A percentile compares a stretch with the other conserved stretches of the same genome.
Evolutionary conservation across 208 protist genomes (phyloP).

Genomic region (Giardia duodenalis): DNA sequence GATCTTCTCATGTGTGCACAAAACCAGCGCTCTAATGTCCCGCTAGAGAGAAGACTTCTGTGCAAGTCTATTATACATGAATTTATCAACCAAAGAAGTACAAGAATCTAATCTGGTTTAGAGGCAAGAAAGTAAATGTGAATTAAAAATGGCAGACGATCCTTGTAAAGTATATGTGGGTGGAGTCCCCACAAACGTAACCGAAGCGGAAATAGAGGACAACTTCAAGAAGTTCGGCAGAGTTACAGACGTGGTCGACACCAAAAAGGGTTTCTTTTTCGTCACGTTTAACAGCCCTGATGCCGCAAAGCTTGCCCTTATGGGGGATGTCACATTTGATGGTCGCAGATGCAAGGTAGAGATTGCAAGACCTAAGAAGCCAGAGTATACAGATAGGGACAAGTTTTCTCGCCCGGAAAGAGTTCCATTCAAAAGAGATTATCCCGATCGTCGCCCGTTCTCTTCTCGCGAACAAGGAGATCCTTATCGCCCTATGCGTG

Average conservation of each 20-base stretch:
- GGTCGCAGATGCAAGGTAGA: background rate
- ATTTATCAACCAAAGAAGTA: background rate
- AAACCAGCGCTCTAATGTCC: background rate
- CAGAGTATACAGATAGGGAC: background rate
- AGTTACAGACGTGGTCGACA: background rate
- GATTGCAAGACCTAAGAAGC: background rate
- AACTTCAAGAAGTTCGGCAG: background rate
- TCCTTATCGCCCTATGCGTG: no score
- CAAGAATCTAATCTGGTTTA: no score
- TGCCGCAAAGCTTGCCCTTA: background rate
- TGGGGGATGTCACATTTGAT: background rate
- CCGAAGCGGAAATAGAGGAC: background rate
- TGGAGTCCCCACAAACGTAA: background rate
- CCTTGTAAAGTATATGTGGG: background rate
- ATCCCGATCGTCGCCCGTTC: background rate
- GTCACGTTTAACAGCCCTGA: background rate
- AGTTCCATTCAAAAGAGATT: background rate
- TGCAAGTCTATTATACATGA: background rate
- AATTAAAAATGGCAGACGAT: background rate
- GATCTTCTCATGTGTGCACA: background rate
- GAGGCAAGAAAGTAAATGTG: background rate
- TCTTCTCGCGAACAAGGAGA: no score
- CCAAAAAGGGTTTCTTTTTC: background rate
- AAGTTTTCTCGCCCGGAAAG: background rate
- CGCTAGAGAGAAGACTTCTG: background rate